Percentiles rank a stretch among this genome's conserved stretches.
These are phyloP conservation scores for Saccharomyces hybrid DNA, from an alignment of 1,139 yeast genomes.

Conservation along the genomic window DNA sequence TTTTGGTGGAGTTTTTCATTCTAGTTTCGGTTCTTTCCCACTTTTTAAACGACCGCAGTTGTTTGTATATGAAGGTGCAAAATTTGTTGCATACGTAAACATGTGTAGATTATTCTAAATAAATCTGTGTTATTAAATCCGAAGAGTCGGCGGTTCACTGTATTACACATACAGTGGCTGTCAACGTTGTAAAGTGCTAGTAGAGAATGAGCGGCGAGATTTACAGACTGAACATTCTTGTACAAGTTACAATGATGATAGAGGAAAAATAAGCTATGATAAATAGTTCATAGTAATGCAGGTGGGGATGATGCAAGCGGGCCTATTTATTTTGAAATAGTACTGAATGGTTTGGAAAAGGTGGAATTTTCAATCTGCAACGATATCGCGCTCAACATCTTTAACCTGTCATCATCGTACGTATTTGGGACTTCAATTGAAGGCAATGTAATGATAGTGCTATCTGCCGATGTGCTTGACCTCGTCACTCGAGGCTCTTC, in stretches of 20 bases:
- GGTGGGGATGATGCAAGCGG: too few relatives aligned
- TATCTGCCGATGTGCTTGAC: background rate
- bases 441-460: background rate
- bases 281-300: background rate
- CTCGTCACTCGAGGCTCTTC: background rate
- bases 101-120: background rate
- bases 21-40: background rate
- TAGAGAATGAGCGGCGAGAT: background rate
- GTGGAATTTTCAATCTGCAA: conserved; percentile 12
- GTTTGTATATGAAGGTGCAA: background rate
- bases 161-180: background rate
- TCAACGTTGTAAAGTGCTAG: background rate
- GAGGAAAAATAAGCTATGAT: background rate
- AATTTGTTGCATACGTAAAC: background rate
- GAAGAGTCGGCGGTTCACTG: background rate
- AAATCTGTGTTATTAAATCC: background rate
- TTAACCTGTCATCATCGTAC: conserved; percentile 16
- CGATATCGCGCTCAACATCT: conserved; percentile 22
- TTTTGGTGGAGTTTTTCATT: background rate
- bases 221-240: background rate
- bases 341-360: background rate
- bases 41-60: background rate
- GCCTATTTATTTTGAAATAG: background rate
- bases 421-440: conserved; percentile 1
- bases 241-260: background rate